Conservation (phyloP, 805 yeast genomes). For the Candida awuae region DNA sequence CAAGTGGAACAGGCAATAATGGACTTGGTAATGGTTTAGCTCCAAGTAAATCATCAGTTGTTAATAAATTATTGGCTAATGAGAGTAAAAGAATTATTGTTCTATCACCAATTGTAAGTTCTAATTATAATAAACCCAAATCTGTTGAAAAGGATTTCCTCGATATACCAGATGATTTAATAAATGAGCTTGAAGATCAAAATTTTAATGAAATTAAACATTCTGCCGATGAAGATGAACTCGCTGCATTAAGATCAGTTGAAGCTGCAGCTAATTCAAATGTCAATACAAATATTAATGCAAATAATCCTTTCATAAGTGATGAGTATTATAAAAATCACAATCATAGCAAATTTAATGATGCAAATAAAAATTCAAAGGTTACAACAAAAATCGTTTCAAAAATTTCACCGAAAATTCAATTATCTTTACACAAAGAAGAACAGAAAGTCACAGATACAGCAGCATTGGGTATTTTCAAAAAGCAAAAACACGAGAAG, state of each 20-base stretch:
- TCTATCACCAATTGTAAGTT: slow-evolving; percentile 3
- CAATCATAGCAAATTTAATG: neutral
- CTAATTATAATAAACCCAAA: neutral
- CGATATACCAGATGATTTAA: neutral
- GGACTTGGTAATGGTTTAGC: slow-evolving; percentile 50
- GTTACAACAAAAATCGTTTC: neutral
- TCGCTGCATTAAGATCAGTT: slow-evolving; percentile 12
- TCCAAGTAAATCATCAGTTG: slow-evolving; percentile 49
- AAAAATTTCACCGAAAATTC: no score
- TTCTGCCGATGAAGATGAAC: slow-evolving; percentile 9
- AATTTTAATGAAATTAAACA: neutral
- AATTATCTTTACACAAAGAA: no score
- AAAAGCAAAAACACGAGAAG: slow-evolving; percentile 11
- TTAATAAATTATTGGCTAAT: slow-evolving; percentile 39
- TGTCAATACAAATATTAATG: neutral
- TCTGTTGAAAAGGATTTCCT: neutral
- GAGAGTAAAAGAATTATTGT: slow-evolving; percentile 21
- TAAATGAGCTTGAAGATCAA: slow-evolving; percentile 1
- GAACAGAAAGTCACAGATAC: no score
- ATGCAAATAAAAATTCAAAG: neutral
- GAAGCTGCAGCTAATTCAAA: slow-evolving; percentile 6
- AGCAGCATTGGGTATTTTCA: slow-evolving; percentile 5
- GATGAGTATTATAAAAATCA: slow-evolving; percentile 1
- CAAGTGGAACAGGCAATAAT: slow-evolving; percentile 23
- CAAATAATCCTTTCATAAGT: slow-evolving; percentile 3